Conservation (phyloP, 176 grass and related monocot species). For the Aegilops tauschii region DNA sequence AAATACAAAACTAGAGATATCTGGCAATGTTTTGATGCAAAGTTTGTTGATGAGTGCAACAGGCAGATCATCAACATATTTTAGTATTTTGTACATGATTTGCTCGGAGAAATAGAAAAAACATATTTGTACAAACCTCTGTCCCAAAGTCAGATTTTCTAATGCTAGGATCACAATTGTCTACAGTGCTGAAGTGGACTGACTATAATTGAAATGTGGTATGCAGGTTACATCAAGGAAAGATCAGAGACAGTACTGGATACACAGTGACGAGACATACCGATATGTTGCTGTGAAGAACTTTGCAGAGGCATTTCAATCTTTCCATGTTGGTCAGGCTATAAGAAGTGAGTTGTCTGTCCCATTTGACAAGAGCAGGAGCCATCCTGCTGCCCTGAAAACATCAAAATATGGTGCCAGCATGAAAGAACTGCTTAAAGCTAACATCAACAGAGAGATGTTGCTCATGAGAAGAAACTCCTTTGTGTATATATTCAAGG, state of each 20-base stretch:
- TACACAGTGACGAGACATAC: conserved; percentile 40
- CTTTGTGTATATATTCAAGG: conserved; percentile 84
- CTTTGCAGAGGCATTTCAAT: conserved; percentile 66
- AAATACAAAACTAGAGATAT: background rate
- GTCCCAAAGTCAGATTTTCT: background rate
- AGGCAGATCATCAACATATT: background rate
- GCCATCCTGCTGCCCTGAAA: conserved; percentile 65
- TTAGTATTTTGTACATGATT: background rate
- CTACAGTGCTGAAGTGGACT: background rate
- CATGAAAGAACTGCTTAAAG: conserved; percentile 58
- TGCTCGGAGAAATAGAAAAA: background rate
- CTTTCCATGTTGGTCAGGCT: conserved; percentile 59
- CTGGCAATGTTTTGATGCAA: background rate
- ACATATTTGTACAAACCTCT: background rate
- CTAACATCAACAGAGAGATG: conserved; percentile 71
- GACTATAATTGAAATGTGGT: background rate
- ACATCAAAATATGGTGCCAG: conserved; percentile 63
- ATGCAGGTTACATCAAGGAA: conserved; percentile 77
- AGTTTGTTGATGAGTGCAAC: background rate
- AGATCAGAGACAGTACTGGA: conserved; percentile 90
- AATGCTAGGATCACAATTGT: background rate
- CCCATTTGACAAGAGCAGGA: conserved; percentile 66
- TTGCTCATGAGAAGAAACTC: conserved; percentile 91
- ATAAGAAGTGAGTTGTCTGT: conserved; percentile 43
- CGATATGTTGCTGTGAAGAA: conserved; percentile 59